A percentile compares a stretch with the other conserved stretches of the same genome.
Conservation (phyloP, 495 filamentous ascomycete genomes). For the Aspergillus heteromorphus region DNA sequence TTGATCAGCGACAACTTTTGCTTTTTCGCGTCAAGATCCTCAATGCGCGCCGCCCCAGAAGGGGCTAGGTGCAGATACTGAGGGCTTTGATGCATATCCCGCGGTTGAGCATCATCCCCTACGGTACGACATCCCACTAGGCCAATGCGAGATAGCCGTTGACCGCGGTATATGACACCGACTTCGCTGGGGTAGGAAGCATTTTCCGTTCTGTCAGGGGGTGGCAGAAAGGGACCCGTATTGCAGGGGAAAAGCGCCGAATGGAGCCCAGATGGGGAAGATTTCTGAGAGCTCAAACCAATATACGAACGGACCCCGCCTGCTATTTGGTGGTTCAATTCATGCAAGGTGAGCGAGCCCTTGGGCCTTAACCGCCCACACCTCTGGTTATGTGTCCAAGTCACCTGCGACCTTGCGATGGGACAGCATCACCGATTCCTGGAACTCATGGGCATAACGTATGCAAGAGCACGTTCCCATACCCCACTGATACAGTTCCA, state of each 20-base stretch:
- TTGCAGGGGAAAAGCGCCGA: background rate
- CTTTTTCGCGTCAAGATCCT: background rate
- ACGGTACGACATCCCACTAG: background rate
- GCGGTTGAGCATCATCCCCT: background rate
- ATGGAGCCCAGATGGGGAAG: background rate
- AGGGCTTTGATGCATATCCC: background rate
- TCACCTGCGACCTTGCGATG: background rate
- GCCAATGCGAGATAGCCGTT: background rate
- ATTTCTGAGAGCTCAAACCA: background rate
- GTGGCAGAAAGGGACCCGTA: background rate
- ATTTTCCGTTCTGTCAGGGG: background rate
- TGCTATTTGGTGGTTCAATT: background rate
- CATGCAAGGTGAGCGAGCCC: background rate
- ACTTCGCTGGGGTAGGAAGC: background rate
- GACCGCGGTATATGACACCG: background rate
- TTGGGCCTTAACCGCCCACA: background rate
- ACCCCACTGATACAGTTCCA: background rate
- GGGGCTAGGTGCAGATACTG: background rate
- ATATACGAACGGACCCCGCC: background rate
- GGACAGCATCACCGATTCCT: background rate
- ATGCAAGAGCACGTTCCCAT: background rate
- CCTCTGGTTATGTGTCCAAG: background rate
- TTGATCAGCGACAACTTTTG: background rate
- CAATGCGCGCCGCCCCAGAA: background rate
- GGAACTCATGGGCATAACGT: background rate